These are phyloP conservation scores for Furcasterigmium furcatum DNA, from an alignment of 2,329 filamentous ascomycete genomes.

Conservation along the genomic window DNA sequence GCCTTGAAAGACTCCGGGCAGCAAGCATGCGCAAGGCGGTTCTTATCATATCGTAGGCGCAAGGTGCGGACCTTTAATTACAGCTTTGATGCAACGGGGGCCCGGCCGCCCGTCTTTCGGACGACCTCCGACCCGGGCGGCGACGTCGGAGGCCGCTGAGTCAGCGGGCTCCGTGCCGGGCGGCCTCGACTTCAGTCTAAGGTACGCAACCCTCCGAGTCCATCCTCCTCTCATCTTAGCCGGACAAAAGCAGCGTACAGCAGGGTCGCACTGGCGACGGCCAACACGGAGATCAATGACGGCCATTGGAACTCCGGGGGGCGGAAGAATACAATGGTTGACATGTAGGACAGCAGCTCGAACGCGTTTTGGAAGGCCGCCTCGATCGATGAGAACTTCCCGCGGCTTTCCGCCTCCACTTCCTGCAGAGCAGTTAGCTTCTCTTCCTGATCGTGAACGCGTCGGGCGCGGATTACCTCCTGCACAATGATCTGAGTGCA, in stretches of 20 bases:
- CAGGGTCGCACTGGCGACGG: constrained; percentile 43
- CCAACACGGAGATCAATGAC: constrained; percentile 52
- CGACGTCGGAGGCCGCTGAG: too few species aligned
- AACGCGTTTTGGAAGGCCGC: constrained; percentile 66
- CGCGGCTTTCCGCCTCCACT: constrained; percentile 54
- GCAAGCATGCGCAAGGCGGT: too few species aligned
- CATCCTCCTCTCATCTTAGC: too few species aligned
- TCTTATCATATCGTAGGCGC: too few species aligned
- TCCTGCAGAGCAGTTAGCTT: constrained; percentile 33
- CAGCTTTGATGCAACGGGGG: too few species aligned
- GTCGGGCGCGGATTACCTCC: constrained; percentile 40
- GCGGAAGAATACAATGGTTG: constrained; percentile 60
- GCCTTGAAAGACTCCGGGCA: too few species aligned
- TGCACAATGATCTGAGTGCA: constrained; percentile 59
- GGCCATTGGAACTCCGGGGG: constrained; percentile 66
- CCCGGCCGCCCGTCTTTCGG: too few species aligned
- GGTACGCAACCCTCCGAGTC: too few species aligned
- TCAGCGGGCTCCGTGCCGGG: too few species aligned
- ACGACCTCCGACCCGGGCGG: too few species aligned
- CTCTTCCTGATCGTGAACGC: neutral
- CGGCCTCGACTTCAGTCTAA: too few species aligned
- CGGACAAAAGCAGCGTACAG: constrained; percentile 58
- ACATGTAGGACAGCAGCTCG: constrained; percentile 63
- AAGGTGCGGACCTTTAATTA: too few species aligned
- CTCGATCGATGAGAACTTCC: constrained; percentile 66